These are phyloP conservation scores for Lentinus brumalis DNA, from an alignment of 768 basidiomycete genomes.

Conservation along the genomic window DNA sequence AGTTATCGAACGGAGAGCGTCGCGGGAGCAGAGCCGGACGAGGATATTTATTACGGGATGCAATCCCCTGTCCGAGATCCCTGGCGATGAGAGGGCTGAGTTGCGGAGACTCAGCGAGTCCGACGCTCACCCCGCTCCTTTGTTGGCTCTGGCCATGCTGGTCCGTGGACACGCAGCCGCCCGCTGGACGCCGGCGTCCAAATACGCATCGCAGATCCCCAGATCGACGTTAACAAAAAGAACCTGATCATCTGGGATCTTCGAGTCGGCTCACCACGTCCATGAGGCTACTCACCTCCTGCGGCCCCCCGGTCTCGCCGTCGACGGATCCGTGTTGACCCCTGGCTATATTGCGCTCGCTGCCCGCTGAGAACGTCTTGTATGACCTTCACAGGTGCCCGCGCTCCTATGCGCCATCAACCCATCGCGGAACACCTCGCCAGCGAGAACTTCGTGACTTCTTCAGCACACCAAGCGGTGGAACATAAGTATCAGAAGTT, in stretches of 20 bases:
- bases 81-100: slow-evolving; percentile 3
- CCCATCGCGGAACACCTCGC: neutral
- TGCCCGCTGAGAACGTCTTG: neutral
- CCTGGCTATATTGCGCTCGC: neutral
- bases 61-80: slow-evolving; percentile 8
- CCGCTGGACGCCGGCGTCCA: slow-evolving; percentile 2
- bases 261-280: slow-evolving; percentile 9
- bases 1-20: slow-evolving; percentile 12
- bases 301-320: neutral
- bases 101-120: slow-evolving; percentile 9
- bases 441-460: neutral
- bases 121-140: slow-evolving; percentile 13
- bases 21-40: slow-evolving; percentile 14
- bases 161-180: neutral
- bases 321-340: neutral
- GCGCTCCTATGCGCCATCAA: neutral
- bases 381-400: neutral
- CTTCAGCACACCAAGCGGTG: slow-evolving; percentile 1
- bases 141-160: slow-evolving; percentile 3
- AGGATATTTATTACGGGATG: slow-evolving; percentile 16
- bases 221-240: slow-evolving; percentile 21
- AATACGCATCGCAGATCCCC: slow-evolving; percentile 14
- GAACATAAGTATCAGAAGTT: slow-evolving; percentile 14
- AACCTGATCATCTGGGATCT: slow-evolving; percentile 16
- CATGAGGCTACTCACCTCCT: slow-evolving; percentile 22